These are phyloP conservation scores for Piper betle DNA, from an alignment of 164 flowering plant species.

Conservation along the genomic window DNA sequence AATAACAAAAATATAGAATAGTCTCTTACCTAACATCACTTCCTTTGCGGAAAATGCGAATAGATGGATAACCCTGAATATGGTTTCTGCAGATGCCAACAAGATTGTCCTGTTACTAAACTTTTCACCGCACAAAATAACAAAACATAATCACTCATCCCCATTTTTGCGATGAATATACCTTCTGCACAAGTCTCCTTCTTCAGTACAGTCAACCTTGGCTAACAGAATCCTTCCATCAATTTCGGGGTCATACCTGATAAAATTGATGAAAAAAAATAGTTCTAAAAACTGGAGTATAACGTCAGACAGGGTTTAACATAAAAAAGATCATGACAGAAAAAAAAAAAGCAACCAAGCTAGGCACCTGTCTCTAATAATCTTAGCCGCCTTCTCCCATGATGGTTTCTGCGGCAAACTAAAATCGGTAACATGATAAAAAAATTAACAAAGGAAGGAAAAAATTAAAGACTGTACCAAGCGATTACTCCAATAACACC, in stretches of 20 bases:
- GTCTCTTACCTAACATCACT: slow-evolving; percentile 57
- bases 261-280: slow-evolving; percentile 4
- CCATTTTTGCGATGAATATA: slow-evolving; percentile 15
- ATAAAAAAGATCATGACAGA: neutral
- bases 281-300: neutral
- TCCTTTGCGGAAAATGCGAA: slow-evolving; percentile 93
- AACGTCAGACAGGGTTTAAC: too few species aligned
- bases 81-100: slow-evolving; percentile 52
- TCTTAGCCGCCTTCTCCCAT: slow-evolving; percentile 94
- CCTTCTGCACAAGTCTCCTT: slow-evolving; percentile 75
- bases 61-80: slow-evolving; percentile 93
- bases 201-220: slow-evolving; percentile 87
- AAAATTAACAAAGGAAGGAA: neutral
- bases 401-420: slow-evolving; percentile 69
- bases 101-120: neutral
- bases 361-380: slow-evolving; percentile 65
- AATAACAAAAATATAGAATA: neutral
- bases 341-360: neutral
- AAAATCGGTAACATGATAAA: slow-evolving; percentile 5
- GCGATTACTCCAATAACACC: slow-evolving; percentile 89
- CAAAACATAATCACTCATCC: neutral
- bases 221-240: slow-evolving; percentile 87
- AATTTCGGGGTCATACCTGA: slow-evolving; percentile 79
- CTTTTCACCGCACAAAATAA: slow-evolving; percentile 25
- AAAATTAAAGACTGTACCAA: slow-evolving; percentile 36